Base-by-base conservation (phyloP, 768 basidiomycete species). In the Suillus bovinus region DNA sequence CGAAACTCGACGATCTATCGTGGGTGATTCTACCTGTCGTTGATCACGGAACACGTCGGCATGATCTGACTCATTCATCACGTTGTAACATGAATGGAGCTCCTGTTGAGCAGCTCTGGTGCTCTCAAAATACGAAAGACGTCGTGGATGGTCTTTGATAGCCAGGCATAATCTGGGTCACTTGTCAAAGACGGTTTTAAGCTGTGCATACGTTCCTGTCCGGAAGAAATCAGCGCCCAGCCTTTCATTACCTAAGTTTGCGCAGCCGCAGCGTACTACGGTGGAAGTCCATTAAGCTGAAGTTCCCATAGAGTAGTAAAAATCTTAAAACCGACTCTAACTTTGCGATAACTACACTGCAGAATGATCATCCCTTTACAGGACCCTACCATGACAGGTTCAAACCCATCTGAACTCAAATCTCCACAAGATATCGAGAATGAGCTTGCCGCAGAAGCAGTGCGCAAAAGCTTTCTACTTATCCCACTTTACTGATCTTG, bases 221-320 rank as follows among this genome's bases (percentile, higher is more conserved):
- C 33, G 33, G 33, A 8, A 33, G 33, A 8, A 33, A 36, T 36
- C 34, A 36, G 13, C 10, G 36, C 2, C 13, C 36, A 20, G 39
- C 39, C 39, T 20, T 17, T 17, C 39, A 41, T 41, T 17, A 47
- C 3, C 13, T 47, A 47, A 47, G 46, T 22, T 3, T 14, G 17
- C 29, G 50, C 50, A 31, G 50, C 29, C 50, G 50, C 50, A 52
- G 50, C 7, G n/a, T n/a, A n/a, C n/a, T n/a, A n/a, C n/a, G n/a
- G n/a, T n/a, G n/a, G n/a, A n/a, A n/a, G n/a, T n/a, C n/a, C n/a
- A n/a, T n/a, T n/a, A n/a, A 33, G 33, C 33, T 33, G 33, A 33
- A 33, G 33, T 33, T 33, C 33, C 9, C 33, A 33, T 8, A 33
- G 33, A 33, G 9, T 29, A 29, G 27, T 5, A 50, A 27, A 20